phyloP scores from a whole-genome alignment of 169 alveolate species.

The Cryptosporidium sp. region DNA sequence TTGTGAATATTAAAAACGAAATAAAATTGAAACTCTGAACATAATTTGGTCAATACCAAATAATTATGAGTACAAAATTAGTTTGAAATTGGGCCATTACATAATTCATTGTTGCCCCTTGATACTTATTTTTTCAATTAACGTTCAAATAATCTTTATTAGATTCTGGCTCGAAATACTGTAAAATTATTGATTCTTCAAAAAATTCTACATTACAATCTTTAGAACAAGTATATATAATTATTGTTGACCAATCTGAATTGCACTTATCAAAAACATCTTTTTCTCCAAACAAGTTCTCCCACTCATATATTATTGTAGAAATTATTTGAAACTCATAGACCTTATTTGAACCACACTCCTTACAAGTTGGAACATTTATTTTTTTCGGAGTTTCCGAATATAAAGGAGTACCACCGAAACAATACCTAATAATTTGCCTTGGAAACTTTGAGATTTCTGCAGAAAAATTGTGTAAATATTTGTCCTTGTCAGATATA shows the following conservation, averaged over 20 bases:
- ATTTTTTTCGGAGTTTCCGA: constrained; percentile 36
- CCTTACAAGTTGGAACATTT: neutral
- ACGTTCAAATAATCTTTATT: neutral
- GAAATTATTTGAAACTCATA: constrained; percentile 58
- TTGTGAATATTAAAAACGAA: too few relatives aligned
- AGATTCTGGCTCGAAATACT: neutral
- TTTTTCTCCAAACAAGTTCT: constrained; percentile 15
- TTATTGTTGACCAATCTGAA: constrained; percentile 62
- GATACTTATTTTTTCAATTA: neutral
- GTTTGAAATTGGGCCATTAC: too few relatives aligned
- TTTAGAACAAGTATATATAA: constrained; percentile 34
- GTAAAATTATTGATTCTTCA: constrained; percentile 33
- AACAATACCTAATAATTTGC: constrained; percentile 60
- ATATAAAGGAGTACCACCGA: constrained; percentile 49
- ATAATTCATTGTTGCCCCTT: too few relatives aligned
- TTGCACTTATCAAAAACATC: constrained; percentile 10
- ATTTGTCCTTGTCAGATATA: constrained; percentile 36
- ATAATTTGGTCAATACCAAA: too few relatives aligned
- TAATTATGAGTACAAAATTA: too few relatives aligned
- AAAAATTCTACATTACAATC: constrained; percentile 26
- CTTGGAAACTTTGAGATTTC: constrained; percentile 49
- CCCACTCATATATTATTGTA: constrained; percentile 53
- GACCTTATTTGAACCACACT: constrained; percentile 27
- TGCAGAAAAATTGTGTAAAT: constrained; percentile 13
- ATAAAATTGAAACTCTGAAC: neutral